Evolutionary conservation across 345 rosid species (phyloP).

Genomic region (Gossypium turneri): DNA sequence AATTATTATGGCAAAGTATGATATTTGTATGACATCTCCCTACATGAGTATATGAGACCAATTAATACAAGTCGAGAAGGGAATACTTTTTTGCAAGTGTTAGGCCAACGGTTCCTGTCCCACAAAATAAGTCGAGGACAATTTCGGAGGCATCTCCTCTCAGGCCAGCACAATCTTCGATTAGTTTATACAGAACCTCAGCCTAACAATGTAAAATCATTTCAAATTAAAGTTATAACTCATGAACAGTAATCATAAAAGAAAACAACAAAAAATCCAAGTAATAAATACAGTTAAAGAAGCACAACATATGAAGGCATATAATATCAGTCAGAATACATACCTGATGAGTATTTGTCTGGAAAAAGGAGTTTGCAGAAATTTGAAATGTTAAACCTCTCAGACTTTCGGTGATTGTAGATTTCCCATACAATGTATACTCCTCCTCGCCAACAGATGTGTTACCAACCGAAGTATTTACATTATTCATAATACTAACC

Average conservation of each 20-base stretch:
- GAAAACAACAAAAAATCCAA: not conserved
- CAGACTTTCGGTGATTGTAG: slow-evolving; percentile 63
- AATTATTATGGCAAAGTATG: not conserved
- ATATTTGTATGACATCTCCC: not conserved
- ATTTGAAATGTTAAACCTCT: slow-evolving; percentile 85
- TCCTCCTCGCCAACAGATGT: slow-evolving; percentile 92
- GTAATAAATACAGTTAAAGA: not conserved
- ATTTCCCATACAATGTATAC: slow-evolving; percentile 71
- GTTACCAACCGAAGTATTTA: slow-evolving; percentile 85
- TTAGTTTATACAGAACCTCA: slow-evolving; percentile 79
- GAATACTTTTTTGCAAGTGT: slow-evolving; percentile 78
- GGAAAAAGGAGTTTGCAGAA: slow-evolving; percentile 96
- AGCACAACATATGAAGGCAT: not conserved
- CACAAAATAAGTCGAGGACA: slow-evolving; percentile 91
- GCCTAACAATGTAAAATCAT: slow-evolving; percentile 48
- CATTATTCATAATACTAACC: slow-evolving; percentile 88
- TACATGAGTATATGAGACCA: not conserved
- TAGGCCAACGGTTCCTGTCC: slow-evolving; percentile 91
- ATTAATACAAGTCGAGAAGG: not conserved
- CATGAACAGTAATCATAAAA: not conserved
- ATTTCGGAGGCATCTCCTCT: slow-evolving; percentile 89
- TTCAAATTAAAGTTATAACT: slow-evolving; percentile 6
- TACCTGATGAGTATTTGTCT: slow-evolving; percentile 91
- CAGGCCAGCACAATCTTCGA: slow-evolving; percentile 77
- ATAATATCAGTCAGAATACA: not conserved